Percentiles rank a stretch among this genome's conserved stretches.
Evolutionary conservation across 768 basidiomycete species (phyloP).

Genomic region (Hebeloma cylindrosporum): DNA sequence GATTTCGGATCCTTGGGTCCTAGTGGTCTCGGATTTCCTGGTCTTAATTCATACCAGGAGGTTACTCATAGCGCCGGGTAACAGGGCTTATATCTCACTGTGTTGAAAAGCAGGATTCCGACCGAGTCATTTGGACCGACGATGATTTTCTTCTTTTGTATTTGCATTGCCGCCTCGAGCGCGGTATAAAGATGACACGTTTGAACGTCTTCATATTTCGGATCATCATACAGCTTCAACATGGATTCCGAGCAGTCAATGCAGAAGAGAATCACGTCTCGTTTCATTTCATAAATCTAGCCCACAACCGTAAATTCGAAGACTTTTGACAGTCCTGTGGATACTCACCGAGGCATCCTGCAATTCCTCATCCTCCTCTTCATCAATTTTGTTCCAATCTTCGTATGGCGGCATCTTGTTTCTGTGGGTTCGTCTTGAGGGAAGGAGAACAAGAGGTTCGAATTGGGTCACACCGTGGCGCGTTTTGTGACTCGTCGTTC

Average conservation of each 20-base stretch:
- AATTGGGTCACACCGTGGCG: conserved; percentile 14
- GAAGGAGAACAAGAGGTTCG: neutral
- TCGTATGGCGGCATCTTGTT: conserved; percentile 65
- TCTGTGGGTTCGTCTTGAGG: neutral
- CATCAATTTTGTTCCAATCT: conserved; percentile 77
- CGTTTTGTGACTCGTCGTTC: conserved; percentile 10
- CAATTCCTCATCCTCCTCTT: conserved; percentile 82
- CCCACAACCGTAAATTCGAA: conserved; percentile 4
- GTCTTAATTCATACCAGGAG: conserved; percentile 33
- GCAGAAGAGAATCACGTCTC: conserved; percentile 91
- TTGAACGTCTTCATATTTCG: conserved; percentile 60
- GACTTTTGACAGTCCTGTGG: too few relatives aligned
- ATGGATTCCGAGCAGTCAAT: conserved; percentile 94
- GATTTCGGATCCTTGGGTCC: conserved; percentile 52
- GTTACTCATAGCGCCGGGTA: neutral
- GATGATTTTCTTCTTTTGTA: conserved; percentile 89
- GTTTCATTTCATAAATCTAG: conserved; percentile 69
- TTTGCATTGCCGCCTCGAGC: conserved; percentile 79
- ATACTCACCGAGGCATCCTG: conserved; percentile 62
- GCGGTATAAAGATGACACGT: conserved; percentile 79
- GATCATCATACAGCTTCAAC: conserved; percentile 69
- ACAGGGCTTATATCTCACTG: conserved; percentile 50
- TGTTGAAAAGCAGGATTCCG: conserved; percentile 91
- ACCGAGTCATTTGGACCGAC: conserved; percentile 86
- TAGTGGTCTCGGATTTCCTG: conserved; percentile 39